Evolutionary conservation across 306 rosid genomes (phyloP).

Genomic region (Cicer pinnatifidum): DNA sequence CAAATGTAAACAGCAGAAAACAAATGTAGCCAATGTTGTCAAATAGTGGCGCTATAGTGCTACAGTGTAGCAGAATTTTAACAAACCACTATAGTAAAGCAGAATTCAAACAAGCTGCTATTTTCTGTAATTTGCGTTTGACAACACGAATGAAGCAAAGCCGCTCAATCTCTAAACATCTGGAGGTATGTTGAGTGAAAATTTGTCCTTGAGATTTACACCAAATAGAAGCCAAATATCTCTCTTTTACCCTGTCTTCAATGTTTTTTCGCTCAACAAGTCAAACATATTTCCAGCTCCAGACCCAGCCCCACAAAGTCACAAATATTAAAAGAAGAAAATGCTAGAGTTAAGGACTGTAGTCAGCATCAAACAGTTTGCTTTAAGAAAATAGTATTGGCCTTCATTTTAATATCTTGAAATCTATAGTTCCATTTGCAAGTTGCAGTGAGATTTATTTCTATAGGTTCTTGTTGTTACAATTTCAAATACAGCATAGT

Average conservation of each 20-base stretch:
- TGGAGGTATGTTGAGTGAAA: not conserved
- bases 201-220: not conserved
- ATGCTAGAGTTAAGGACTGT: not conserved
- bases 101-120: no score
- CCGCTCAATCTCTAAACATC: not conserved
- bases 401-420: not conserved
- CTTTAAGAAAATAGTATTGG: constrained; percentile 5
- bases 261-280: no score
- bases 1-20: not conserved
- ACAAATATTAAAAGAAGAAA: not conserved
- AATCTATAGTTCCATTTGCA: constrained; percentile 3
- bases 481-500: constrained; percentile 4
- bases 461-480: constrained; percentile 12
- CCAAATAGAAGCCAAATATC: not conserved
- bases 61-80: no score
- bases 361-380: no score
- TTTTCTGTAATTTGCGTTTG: no score
- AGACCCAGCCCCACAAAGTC: not conserved
- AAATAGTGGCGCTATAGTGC: no score
- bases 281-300: not conserved
- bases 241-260: not conserved
- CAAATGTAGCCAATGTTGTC: no score
- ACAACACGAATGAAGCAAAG: not conserved
- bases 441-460: not conserved
- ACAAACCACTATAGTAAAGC: no score